Evolutionary conservation across 257 asterid species (phyloP), one percentile per base, ranked within the genome.

Genomic region (Ballota nigra): DNA sequence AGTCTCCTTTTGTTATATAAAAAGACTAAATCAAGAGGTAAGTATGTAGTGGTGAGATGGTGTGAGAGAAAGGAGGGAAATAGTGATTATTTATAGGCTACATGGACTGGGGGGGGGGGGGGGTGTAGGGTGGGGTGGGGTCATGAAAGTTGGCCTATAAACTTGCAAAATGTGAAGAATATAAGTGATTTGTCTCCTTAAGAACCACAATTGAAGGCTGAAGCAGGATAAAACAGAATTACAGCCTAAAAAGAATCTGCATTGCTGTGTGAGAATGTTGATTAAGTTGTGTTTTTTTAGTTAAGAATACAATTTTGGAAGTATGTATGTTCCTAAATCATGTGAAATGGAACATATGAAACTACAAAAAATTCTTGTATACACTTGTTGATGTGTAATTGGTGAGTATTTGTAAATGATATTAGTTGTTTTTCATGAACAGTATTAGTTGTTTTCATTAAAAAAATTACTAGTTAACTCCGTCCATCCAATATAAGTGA

Each of bases 131-230:
- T 3, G 40, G 7, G 71, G 76, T 47, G 68, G 80, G 80, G 73
- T 34, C 75, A 60, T 43, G 75, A 72, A 66, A 83, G 86, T 78
- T 85, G 86, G 84, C 56, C 36, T 24, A 67, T 75, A 26, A 55
- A 63, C 53, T 75, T 81, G 77, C 56, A 55, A 71, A 68, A 47
- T 63, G 57, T 74, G 70, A 83, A 77, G 86, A 76, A 79, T 80
- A 70, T 74, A 3, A 63, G 79, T 80, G 85, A 77, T 80, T 83
- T 80, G 87, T 77, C 56, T 63, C 10, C 60, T 74, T 60, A 63
- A 81, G 89, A 83, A 79, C 95, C 96, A 86, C 91, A 88, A 24
- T 22, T 57, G 34, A 63, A 68, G 12, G 12, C 5, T 69, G 79
- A 26, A 66, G 74, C 3, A 76, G 59, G 78, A 70, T 61, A 63